Evolutionary conservation across 2,329 filamentous ascomycete genomes (phyloP).

Genomic region (Aureobasidium namibiae): DNA sequence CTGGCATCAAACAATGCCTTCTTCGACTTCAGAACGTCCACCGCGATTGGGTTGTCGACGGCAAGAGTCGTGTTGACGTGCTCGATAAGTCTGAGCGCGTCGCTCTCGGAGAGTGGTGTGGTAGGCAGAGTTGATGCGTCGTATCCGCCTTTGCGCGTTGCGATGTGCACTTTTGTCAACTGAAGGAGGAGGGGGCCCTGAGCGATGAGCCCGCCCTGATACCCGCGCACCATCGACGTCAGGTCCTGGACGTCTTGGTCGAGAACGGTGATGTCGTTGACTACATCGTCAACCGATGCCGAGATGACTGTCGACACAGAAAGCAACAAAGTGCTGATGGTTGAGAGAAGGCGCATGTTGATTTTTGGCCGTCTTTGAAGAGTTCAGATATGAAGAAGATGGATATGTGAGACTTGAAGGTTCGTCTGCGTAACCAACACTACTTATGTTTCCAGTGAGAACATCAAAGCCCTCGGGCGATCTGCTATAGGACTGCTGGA

Average conservation of each 20-base stretch:
- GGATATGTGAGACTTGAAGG: neutral
- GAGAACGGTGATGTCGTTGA: neutral
- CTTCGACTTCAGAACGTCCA: neutral
- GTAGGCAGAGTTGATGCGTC: neutral
- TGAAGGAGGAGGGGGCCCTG: neutral
- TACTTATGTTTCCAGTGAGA: neutral
- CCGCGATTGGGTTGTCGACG: constrained; percentile 1
- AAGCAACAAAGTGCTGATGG: neutral
- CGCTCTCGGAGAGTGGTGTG: neutral
- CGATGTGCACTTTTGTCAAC: neutral
- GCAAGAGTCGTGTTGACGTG: constrained; percentile 1
- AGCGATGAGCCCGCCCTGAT: neutral
- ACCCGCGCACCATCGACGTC: neutral
- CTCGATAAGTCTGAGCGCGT: neutral
- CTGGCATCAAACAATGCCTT: neutral
- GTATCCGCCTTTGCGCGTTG: neutral
- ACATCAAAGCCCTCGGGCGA: no score
- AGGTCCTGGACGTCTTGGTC: neutral
- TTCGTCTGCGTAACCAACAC: neutral
- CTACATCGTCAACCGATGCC: neutral
- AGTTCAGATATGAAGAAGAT: neutral
- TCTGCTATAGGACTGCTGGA: neutral
- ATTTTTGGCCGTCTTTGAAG: neutral
- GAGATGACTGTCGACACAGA: neutral
- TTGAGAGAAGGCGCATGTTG: neutral